Percentiles rank a stretch among this genome's conserved stretches.
These are phyloP conservation scores for Fusarium mundagurra DNA, from an alignment of 2,329 filamentous ascomycete species.

Conservation along the genomic window DNA sequence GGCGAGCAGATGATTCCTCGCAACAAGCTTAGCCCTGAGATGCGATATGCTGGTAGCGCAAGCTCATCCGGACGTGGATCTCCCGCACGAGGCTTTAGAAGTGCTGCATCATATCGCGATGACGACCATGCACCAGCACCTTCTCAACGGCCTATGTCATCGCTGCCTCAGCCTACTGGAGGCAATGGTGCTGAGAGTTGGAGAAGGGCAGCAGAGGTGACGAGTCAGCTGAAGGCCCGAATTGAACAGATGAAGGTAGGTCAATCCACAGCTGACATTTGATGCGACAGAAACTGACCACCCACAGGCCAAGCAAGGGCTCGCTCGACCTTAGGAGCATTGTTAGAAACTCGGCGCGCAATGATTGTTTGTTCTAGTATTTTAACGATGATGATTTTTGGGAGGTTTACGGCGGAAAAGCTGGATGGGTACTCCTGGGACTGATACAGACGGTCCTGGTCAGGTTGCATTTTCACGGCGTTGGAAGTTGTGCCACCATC, in stretches of 20 bases:
- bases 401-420: conserved; percentile 33
- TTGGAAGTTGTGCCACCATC: conserved; percentile 44
- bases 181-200: conserved; percentile 76
- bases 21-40: conserved; percentile 65
- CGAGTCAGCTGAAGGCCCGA: conserved; percentile 93
- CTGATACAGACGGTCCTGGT: conserved; percentile 29
- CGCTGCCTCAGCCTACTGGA: conserved; percentile 48
- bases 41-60: conserved; percentile 61
- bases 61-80: conserved; percentile 67
- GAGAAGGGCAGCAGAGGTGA: conserved; percentile 97
- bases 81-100: conserved; percentile 65
- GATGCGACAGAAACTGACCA: conserved; percentile 1
- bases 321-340: conserved; percentile 52
- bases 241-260: conserved; percentile 97
- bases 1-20: conserved; percentile 60
- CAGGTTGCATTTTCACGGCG: conserved; percentile 45
- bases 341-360: conserved; percentile 9
- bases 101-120: conserved; percentile 46
- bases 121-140: conserved; percentile 47
- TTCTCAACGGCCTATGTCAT: conserved; percentile 49
- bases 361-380: conserved; percentile 20
- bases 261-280: background rate
- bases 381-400: conserved; percentile 41
- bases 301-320: conserved; percentile 60
- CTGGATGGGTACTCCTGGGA: conserved; percentile 37